Evolutionary conservation across 495 filamentous ascomycete genomes (phyloP), one percentile per base, ranked within the genome.

Genomic region (Penicillium egyptiacum): DNA sequence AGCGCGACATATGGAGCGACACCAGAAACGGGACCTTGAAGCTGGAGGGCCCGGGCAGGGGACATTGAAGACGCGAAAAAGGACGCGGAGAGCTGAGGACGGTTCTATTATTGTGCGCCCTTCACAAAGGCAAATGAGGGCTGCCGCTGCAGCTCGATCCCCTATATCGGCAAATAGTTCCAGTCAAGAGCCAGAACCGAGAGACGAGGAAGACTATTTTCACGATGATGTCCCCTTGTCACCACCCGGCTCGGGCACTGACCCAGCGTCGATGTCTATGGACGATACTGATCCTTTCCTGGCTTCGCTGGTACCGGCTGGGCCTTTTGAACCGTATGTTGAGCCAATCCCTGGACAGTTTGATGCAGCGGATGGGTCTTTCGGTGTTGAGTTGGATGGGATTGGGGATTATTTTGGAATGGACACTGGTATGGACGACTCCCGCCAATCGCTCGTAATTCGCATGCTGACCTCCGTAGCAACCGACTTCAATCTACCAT

Each of bases 1-100:
- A 83, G 83, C 81, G 31, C 72, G 83, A 56, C 83, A 86, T 59
- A 81, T 85, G 74, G 68, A 72, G 40, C 80, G 83, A 7, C 83
- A 86, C 62, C 73, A 72, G 33, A 79, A 84, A 65, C 83, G 82
- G 55, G 83, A 86, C 59, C 77, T 78, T 49, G 81, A 84, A 66
- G 82, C 82, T 22, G 83, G 83, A 0, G 83, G 83, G 1, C 76
- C 79, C 45, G 83, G 83, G 0, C 65, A 75, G 44, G 83, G 83
- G 1, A 68, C 82, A 26, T 60, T 86, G 50, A 80, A 83, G n/a
- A 86, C 83, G 1, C 71, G 83, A 33, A 86, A 86, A 55, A 66
- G 83, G 47, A 80, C 81, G 55, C 83, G 83, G 70, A 77, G 80
- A 56, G 79, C 82, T 48, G 71, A 69, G 37, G 73, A 84, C 62